Base-by-base conservation (phyloP, 2,329 filamentous ascomycete species). In the Sarocladium kiliense region DNA sequence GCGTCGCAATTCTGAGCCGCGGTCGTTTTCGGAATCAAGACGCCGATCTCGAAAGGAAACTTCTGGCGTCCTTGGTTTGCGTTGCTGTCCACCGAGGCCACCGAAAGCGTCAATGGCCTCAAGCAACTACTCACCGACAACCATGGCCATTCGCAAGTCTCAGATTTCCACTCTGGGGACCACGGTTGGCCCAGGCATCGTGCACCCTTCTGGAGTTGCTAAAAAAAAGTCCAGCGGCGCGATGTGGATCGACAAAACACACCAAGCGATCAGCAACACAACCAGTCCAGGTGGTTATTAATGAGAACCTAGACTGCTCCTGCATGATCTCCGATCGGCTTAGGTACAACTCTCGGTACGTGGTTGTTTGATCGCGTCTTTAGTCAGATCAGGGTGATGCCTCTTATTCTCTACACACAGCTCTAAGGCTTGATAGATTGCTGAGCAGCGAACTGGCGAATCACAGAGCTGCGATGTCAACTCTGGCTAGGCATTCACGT, bases 301-400 rank as follows among this genome's bases (percentile, higher is more conserved):
- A 23, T 23, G 41, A 16, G 19, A 44, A 16, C 4, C 41, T 25
- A 44, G 16, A 44, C n/a, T 18, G 10, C 41, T 44, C 41, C 21
- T 44, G 41, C 41, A 44, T 23, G 41, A 44, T 44, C 41, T 23
- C 21, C n/a, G 41, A 44, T 44, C 41, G 41, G 21, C n/a, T 44
- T 4, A 44, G 30, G 30, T 12, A 32, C 6, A 12, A 12, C 30
- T 12, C 6, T 32, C 30, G 30, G 12, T n/a, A 32, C 30, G 12
- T 32, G 30, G 7, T 32, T 12, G n/a, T n/a, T n/a, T n/a, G n/a
- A n/a, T n/a, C n/a, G n/a, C n/a, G n/a, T n/a, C n/a, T n/a, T n/a
- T n/a, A n/a, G n/a, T n/a, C n/a, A n/a, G n/a, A n/a, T n/a, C n/a
- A n/a, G n/a, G n/a, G n/a, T n/a, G n/a, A n/a, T n/a, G n/a, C n/a